Evolutionary conservation across 208 protist species (phyloP), one percentile per base, ranked within the genome.

Genomic region (Vickermania spadyakhi): DNA sequence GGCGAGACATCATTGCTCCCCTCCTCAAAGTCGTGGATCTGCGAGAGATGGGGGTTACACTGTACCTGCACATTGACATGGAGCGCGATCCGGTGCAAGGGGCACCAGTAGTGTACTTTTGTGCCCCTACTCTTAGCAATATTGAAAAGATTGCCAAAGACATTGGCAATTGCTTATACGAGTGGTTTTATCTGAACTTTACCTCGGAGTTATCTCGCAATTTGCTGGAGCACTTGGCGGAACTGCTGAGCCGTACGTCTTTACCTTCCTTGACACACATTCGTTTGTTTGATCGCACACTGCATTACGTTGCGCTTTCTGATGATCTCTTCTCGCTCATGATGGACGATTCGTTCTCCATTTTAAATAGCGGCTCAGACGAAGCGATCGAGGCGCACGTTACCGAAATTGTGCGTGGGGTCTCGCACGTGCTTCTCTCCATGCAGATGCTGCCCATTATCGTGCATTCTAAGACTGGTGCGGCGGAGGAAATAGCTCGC

Each of bases 181-280:
- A 89, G 60, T 90, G 82, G 79, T 70, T 94, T 26, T 93, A 96
- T 66, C 52, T 96, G 30, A 93, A 94, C 72, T 94, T 94, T 66
- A 92, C 77, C 1, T 75, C 84, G 22, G 86, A 89, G 65, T 65
- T 92, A 23, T 70, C 84, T 5, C 71, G 89, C 2, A 55, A 60
- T 53, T 73, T 67, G 52, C 67, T 96, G 21, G 86, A 96, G 71
- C 58, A 58, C 31, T 72, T 96, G 42, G 86, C 89, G 26, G 69
- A 82, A 56, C 56, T 66, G 55, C 70, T 96, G 26, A 72, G 50
- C 26, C 62, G 66, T 28, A 69, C 77, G 18, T 31, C 67, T 28
- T 68, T 92, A 22, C 56, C 73, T 31, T 89, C 73, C 14, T 86
- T 93, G 56, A 72, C 72, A 23, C 83, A 96, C 68, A 89, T 96